Base-by-base conservation (phyloP, 257 asterid genomes). In the Plectranthus barbatus region DNA sequence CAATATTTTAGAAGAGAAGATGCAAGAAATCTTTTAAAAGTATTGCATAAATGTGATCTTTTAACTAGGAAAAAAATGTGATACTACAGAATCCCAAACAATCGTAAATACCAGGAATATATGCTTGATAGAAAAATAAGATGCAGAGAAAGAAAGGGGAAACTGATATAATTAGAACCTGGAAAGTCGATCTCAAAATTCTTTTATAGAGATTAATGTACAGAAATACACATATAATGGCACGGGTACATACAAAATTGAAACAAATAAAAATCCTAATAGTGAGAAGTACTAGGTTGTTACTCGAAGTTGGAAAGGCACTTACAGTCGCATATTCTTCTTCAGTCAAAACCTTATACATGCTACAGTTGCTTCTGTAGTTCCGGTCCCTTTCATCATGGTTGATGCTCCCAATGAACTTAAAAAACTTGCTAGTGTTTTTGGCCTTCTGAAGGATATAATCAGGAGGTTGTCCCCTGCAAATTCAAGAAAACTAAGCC, bases 381-480 rank as follows among this genome's bases (percentile, higher is more conserved):
- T 69, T 81, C 68, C 71, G 80, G 55, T 81, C 81, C 65, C 70
- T 72, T 71, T 77, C 95, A 69, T 84, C 96, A 54, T 79, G 84
- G 74, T 71, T 81, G 77, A 85, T 64, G 75, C 85, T 87, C 78
- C 97, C 97, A 26, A 75, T 71, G 70, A 80, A 81, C 76, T 93
- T 93, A 77, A 93, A 93, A 78, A 93, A 93, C 86, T 87, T 93
- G 87, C 81, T 74, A 50, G 97, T 84, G 62, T 84, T 87, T 82
- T 90, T 87, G 70, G 97, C 94, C 68, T 85, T 86, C 79, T 80
- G 72, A 31, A 93, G 81, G 67, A 93, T 72, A 77, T 86, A 77
- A 76, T 93, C 99, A 59, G 99, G 99, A 71, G 97, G 97, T 74
- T 87, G 95, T 20, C 87, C 90, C 84, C 99, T 93, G 64, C 76